phyloP scores from a whole-genome alignment of 352 stramenopile species.

The Globisporangium takayamanum region DNA sequence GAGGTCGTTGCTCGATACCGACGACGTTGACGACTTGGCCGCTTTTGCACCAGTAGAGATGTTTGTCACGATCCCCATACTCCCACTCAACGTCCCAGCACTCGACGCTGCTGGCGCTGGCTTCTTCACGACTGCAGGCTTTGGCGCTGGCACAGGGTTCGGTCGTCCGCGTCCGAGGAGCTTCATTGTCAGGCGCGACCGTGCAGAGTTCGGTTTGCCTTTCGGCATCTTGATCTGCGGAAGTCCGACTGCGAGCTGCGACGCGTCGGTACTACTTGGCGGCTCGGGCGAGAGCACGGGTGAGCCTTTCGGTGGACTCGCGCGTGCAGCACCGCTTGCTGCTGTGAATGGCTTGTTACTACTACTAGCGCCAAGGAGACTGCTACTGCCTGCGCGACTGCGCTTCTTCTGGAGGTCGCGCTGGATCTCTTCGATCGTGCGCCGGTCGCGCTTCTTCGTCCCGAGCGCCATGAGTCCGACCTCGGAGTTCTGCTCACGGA shows the following conservation, averaged over 20 bases:
- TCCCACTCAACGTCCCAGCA: constrained; percentile 1
- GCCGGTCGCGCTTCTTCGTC: constrained; percentile 79
- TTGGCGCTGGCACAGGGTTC: constrained; percentile 21
- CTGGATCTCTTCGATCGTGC: constrained; percentile 87
- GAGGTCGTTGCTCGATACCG: constrained; percentile 16
- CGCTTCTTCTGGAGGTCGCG: constrained; percentile 69
- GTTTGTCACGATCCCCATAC: constrained; percentile 35
- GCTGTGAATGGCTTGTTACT: constrained; percentile 7
- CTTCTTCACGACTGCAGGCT: constrained; percentile 36
- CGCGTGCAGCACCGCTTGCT: constrained; percentile 18
- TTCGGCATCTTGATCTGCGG: constrained; percentile 31
- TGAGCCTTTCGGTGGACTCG: constrained; percentile 58
- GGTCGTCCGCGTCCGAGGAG: constrained; percentile 59
- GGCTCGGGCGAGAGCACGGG: constrained; percentile 64
- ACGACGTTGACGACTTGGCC: constrained; percentile 23
- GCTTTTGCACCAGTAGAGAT: constrained; percentile 47
- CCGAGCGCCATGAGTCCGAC: constrained; percentile 66
- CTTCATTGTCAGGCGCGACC: constrained; percentile 70
- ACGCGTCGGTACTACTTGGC: constrained; percentile 14
- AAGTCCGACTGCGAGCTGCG: constrained; percentile 20
- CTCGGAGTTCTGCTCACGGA: constrained; percentile 50
- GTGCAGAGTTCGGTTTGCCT: constrained; percentile 60
- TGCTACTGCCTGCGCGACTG: constrained; percentile 4
- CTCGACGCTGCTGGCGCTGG: not conserved
- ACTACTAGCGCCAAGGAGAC: not conserved